Evolutionary conservation across 495 filamentous ascomycete species (phyloP).

Genomic region (Penicillium nucicola): DNA sequence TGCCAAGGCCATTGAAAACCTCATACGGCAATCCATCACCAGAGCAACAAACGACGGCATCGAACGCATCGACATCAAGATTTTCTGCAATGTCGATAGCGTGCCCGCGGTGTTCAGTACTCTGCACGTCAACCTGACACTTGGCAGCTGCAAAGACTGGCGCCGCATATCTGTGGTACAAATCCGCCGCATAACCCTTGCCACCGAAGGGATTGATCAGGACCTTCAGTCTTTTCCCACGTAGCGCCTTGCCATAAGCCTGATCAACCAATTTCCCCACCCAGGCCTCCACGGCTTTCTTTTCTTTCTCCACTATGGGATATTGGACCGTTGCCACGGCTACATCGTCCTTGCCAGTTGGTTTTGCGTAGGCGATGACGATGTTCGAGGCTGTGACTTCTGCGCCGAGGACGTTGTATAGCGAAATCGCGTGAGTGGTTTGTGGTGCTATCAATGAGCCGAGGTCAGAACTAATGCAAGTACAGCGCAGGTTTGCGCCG

Average conservation of each 20-base stretch:
- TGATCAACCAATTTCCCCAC: constrained; percentile 57
- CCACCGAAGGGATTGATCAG: constrained; percentile 90
- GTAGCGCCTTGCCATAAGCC: constrained; percentile 70
- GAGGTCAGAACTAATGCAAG: too few relatives aligned
- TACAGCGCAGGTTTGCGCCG: too few relatives aligned
- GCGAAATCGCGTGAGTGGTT: constrained; percentile 57
- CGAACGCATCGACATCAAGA: constrained; percentile 75
- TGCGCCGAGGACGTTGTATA: constrained; percentile 85
- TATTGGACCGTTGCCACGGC: constrained; percentile 59
- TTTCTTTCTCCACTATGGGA: constrained; percentile 51
- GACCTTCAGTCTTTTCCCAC: constrained; percentile 75
- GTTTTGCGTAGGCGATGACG: constrained; percentile 69
- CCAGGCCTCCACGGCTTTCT: constrained; percentile 55
- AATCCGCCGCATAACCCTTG: constrained; percentile 68
- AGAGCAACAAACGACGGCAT: constrained; percentile 84
- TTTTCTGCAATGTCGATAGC: constrained; percentile 74
- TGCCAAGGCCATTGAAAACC: constrained; percentile 88
- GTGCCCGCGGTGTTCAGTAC: constrained; percentile 70
- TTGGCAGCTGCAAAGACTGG: constrained; percentile 81
- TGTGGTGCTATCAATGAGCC: constrained; percentile 13
- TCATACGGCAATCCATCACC: constrained; percentile 92
- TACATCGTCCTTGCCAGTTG: constrained; percentile 53
- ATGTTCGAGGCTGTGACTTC: constrained; percentile 60
- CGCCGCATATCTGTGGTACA: constrained; percentile 72
- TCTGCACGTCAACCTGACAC: constrained; percentile 72